Conservation (phyloP, 305 asterid species). For the Fraxinus nigra region DNA sequence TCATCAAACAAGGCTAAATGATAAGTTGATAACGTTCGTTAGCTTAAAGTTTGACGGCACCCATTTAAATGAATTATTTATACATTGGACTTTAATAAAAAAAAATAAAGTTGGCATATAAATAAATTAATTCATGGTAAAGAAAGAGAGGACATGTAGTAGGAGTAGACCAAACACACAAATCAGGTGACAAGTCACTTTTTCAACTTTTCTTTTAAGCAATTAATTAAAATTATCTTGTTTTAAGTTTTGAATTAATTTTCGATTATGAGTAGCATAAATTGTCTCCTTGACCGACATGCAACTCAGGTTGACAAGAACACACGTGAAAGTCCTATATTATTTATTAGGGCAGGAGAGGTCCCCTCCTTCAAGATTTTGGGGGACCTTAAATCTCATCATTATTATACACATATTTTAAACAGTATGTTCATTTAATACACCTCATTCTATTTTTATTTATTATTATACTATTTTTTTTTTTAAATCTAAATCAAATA, state of each 20-base stretch:
- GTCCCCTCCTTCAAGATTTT: constrained; percentile 51
- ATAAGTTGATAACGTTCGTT: neutral
- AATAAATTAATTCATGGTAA: neutral
- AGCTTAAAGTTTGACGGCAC: neutral
- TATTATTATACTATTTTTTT: neutral
- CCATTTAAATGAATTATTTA: neutral
- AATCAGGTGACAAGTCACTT: constrained; percentile 28
- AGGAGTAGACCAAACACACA: constrained; percentile 49
- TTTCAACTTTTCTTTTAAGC: neutral
- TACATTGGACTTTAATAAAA: neutral
- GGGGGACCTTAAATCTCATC: constrained; percentile 36
- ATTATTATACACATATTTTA: neutral
- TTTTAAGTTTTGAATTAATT: constrained; percentile 18
- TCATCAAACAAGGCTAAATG: no score
- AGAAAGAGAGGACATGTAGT: constrained; percentile 25
- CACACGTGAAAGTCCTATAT: constrained; percentile 52
- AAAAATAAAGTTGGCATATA: neutral
- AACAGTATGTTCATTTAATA: neutral
- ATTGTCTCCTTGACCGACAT: constrained; percentile 56
- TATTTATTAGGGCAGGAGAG: constrained; percentile 34
- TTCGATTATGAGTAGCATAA: constrained; percentile 33
- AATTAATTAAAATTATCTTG: constrained; percentile 20
- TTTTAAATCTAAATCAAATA: no score
- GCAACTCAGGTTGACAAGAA: constrained; percentile 49
- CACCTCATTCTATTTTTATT: neutral